Percentiles rank a stretch among this genome's conserved stretches.
Evolutionary conservation across 2,329 filamentous ascomycete genomes (phyloP).

Genomic region (Botryotinia narcissicola): DNA sequence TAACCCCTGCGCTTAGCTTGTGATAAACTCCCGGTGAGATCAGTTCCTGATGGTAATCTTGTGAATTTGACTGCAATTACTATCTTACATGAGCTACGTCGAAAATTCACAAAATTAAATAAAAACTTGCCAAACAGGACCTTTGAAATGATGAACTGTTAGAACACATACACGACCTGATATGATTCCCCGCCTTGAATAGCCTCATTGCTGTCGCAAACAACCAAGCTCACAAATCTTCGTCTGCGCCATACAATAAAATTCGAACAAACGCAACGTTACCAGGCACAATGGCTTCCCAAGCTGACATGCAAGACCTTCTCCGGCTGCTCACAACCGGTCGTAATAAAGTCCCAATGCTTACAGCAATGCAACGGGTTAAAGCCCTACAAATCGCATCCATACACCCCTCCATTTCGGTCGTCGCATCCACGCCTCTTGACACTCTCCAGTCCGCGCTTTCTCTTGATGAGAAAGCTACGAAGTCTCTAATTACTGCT

Average conservation of each 20-base stretch:
- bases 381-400: constrained; percentile 55
- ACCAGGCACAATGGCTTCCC: constrained; percentile 1
- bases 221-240: not conserved
- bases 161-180: not conserved
- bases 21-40: not conserved
- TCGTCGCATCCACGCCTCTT: constrained; percentile 33
- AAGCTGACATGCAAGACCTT: constrained; percentile 56
- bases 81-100: not conserved
- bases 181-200: not conserved
- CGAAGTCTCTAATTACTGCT: constrained; percentile 36
- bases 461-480: constrained; percentile 35
- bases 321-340: constrained; percentile 56
- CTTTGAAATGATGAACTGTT: not conserved
- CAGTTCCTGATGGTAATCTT: not conserved
- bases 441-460: constrained; percentile 29
- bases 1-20: not conserved
- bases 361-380: constrained; percentile 57
- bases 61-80: not conserved
- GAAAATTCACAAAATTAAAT: not conserved
- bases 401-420: constrained; percentile 41
- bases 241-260: not conserved
- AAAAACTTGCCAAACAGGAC: not conserved
- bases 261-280: not conserved
- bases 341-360: constrained; percentile 55
- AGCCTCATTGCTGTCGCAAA: not conserved